These are phyloP conservation scores for Entomortierella beljakovae DNA, from an alignment of 192 early-diverging fungal species.

Conservation along the genomic window DNA sequence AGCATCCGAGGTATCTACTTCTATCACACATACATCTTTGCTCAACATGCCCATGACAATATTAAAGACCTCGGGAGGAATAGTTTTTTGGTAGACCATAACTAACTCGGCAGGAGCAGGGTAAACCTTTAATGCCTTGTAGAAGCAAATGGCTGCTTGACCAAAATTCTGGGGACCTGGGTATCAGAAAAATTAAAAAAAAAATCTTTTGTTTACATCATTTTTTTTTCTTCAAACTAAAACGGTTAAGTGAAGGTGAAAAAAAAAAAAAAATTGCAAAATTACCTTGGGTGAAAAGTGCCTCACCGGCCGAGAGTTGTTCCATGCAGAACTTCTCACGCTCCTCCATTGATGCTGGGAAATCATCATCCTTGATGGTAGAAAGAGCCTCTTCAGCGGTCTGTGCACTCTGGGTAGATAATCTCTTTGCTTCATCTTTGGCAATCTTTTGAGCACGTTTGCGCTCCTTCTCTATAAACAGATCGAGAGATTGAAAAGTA, in stretches of 20 bases:
- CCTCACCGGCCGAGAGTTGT: constrained; percentile 87
- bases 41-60: constrained; percentile 92
- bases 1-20: too few relatives aligned
- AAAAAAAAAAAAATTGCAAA: too few relatives aligned
- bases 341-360: constrained; percentile 81
- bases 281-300: constrained; percentile 76
- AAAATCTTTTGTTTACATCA: background rate
- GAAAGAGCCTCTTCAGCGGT: constrained; percentile 71
- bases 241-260: too few relatives aligned
- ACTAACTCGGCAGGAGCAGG: constrained; percentile 94
- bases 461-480: constrained; percentile 62
- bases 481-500: background rate
- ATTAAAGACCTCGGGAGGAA: constrained; percentile 88
- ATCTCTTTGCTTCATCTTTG: constrained; percentile 56
- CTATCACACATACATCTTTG: constrained; percentile 77
- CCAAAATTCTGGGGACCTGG: constrained; percentile 70
- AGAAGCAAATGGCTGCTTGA: constrained; percentile 86
- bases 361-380: constrained; percentile 70
- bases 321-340: constrained; percentile 92
- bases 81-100: constrained; percentile 94
- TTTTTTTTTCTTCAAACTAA: too few relatives aligned
- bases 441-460: constrained; percentile 72
- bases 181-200: constrained; percentile 4
- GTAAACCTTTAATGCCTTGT: constrained; percentile 94
- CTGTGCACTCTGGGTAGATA: constrained; percentile 47